Conservation (phyloP, 2,329 filamentous ascomycete genomes). For the Lachnellula hyalina region DNA sequence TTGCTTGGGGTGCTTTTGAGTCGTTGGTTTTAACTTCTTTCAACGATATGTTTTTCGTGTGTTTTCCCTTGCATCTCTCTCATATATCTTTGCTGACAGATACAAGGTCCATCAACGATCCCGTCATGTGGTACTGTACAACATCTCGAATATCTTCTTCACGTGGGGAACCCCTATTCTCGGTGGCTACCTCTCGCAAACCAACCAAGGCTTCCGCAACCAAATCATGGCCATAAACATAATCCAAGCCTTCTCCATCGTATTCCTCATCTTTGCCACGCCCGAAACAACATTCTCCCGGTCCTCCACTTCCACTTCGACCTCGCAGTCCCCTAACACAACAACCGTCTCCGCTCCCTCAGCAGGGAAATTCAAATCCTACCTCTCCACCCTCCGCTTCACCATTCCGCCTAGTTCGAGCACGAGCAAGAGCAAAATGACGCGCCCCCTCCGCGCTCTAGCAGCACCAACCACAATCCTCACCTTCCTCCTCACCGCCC, state of each 20-base stretch:
- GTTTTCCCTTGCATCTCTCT: conserved; percentile 20
- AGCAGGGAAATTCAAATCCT: conserved; percentile 10
- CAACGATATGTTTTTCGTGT: conserved; percentile 53
- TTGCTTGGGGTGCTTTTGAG: conserved; percentile 57
- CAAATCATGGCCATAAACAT: conserved; percentile 48
- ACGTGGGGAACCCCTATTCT: conserved; percentile 52
- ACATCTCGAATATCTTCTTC: conserved; percentile 39
- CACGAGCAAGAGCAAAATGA: conserved; percentile 29
- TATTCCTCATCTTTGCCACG: conserved; percentile 42
- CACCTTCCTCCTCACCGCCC: conserved; percentile 39
- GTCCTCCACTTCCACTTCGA: conserved; percentile 11
- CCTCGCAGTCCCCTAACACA: not conserved
- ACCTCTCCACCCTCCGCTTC: conserved; percentile 15
- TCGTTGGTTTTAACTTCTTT: conserved; percentile 47
- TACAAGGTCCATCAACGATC: conserved; percentile 49
- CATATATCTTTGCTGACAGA: conserved; percentile 20
- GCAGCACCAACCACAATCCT: conserved; percentile 46
- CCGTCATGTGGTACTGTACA: conserved; percentile 40
- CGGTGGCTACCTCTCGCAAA: conserved; percentile 44
- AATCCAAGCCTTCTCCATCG: conserved; percentile 42
- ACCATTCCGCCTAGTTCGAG: conserved; percentile 10
- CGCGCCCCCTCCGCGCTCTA: conserved; percentile 40
- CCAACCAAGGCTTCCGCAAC: conserved; percentile 37
- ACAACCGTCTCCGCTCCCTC: conserved; percentile 4
- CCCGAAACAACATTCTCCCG: conserved; percentile 51